Conservation (phyloP, 108 stramenopile genomes). For the Epithemia pelagica region DNA sequence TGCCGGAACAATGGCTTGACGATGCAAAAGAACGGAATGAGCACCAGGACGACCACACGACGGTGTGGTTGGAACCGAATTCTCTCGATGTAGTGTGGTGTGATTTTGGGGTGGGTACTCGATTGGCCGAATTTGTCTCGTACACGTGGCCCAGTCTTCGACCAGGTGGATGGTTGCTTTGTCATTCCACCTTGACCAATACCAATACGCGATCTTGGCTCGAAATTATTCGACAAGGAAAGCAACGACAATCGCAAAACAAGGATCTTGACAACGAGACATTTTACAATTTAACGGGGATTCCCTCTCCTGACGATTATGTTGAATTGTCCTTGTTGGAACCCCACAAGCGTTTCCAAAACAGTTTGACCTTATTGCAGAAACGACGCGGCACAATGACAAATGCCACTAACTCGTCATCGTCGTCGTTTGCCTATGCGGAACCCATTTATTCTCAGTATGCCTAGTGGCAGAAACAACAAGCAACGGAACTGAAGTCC, state of each 20-base stretch:
- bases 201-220: slow-evolving; percentile 64
- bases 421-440: too few species aligned
- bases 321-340: slow-evolving; percentile 67
- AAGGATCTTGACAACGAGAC: background rate
- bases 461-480: too few species aligned
- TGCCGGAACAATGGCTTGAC: too few species aligned
- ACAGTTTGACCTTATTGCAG: slow-evolving; percentile 65
- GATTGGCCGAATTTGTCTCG: slow-evolving; percentile 55
- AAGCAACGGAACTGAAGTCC: too few species aligned
- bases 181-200: slow-evolving; percentile 80
- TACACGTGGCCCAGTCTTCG: slow-evolving; percentile 47
- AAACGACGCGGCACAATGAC: slow-evolving; percentile 38
- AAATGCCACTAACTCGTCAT: too few species aligned
- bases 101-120: slow-evolving; percentile 80
- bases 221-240: slow-evolving; percentile 35
- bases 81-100: slow-evolving; percentile 80
- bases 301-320: slow-evolving; percentile 42
- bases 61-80: slow-evolving; percentile 25
- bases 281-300: slow-evolving; percentile 28
- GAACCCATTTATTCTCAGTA: too few species aligned
- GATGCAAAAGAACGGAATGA: too few species aligned
- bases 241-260: slow-evolving; percentile 6
- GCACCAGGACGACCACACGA: too few species aligned
- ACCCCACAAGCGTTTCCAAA: slow-evolving; percentile 75
- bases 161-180: slow-evolving; percentile 70